Percentiles rank a stretch among this genome's conserved stretches.
Evolutionary conservation across 257 asterid genomes (phyloP).

Genomic region (Fraxinus cuspidata): DNA sequence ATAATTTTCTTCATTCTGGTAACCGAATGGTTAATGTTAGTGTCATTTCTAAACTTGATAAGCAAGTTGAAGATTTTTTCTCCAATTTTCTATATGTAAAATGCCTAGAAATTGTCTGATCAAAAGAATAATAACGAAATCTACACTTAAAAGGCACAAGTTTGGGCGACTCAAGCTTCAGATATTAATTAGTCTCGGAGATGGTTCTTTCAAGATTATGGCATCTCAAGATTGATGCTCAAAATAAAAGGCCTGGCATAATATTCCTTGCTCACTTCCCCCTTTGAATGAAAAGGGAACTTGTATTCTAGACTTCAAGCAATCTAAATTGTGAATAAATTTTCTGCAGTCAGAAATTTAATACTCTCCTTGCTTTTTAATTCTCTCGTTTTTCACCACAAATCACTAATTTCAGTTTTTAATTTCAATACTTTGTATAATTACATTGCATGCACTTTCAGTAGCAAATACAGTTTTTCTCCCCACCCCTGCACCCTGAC

Average conservation of each 20-base stretch:
- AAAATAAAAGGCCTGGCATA: neutral
- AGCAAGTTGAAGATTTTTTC: neutral
- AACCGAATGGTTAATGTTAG: neutral
- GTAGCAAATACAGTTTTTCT: neutral
- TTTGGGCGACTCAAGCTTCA: neutral
- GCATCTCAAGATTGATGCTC: neutral
- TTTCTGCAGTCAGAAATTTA: neutral
- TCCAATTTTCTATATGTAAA: neutral
- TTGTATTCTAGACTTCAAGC: conserved; percentile 4
- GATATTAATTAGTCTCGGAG: neutral
- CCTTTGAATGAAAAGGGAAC: neutral
- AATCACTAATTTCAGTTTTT: neutral
- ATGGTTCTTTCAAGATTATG: conserved; percentile 3
- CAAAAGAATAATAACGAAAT: neutral
- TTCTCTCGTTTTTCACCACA: neutral
- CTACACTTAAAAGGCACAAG: conserved; percentile 4
- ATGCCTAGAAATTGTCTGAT: neutral
- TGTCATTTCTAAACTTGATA: neutral
- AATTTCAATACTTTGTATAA: conserved; percentile 16
- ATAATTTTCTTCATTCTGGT: neutral
- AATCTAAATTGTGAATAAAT: neutral
- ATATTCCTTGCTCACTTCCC: neutral
- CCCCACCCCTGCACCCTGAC: neutral
- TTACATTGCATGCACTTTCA: neutral
- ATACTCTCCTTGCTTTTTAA: neutral